Percentiles rank a stretch among this genome's conserved stretches.
Evolutionary conservation across 257 asterid genomes (phyloP).

Genomic region (Penstemon davidsonii): DNA sequence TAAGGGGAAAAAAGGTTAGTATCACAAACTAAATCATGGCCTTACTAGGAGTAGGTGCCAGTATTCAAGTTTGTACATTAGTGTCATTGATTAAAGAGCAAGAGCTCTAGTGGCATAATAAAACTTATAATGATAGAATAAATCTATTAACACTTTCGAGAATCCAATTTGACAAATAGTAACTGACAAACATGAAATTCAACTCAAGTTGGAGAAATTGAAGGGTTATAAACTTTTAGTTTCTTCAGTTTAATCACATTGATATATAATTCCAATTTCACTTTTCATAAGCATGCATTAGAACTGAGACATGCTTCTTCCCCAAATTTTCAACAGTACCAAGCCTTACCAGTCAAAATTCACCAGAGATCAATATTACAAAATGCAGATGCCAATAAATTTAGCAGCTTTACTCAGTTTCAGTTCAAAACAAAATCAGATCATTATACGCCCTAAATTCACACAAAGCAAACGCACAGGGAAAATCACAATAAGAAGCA

Average conservation of each 20-base stretch:
- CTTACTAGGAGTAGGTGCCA: background rate
- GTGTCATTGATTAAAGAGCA: conserved; percentile 6
- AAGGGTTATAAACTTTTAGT: too few relatives aligned
- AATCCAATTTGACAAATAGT: conserved; percentile 1
- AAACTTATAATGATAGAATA: conserved; percentile 1
- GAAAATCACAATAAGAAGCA: background rate
- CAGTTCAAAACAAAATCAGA: conserved; percentile 16
- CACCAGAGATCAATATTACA: conserved; percentile 8
- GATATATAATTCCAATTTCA: background rate
- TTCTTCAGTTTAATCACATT: background rate
- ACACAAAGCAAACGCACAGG: conserved; percentile 14
- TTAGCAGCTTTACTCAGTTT: conserved; percentile 13
- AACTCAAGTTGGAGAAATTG: background rate
- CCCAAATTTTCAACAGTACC: conserved; percentile 16
- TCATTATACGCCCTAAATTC: conserved; percentile 22
- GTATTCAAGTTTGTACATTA: background rate
- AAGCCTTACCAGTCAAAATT: conserved; percentile 8
- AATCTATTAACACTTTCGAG: background rate
- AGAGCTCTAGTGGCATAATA: background rate
- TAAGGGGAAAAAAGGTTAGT: background rate
- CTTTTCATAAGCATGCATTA: conserved; percentile 28
- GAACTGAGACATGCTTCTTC: conserved; percentile 18
- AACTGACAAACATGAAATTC: background rate
- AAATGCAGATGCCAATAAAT: conserved; percentile 27
- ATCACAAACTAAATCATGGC: background rate